Percentiles rank a stretch among this genome's conserved stretches.
These are phyloP conservation scores for Trichophyton schoenleinii DNA, from an alignment of 2,329 filamentous ascomycete genomes.

Conservation along the genomic window DNA sequence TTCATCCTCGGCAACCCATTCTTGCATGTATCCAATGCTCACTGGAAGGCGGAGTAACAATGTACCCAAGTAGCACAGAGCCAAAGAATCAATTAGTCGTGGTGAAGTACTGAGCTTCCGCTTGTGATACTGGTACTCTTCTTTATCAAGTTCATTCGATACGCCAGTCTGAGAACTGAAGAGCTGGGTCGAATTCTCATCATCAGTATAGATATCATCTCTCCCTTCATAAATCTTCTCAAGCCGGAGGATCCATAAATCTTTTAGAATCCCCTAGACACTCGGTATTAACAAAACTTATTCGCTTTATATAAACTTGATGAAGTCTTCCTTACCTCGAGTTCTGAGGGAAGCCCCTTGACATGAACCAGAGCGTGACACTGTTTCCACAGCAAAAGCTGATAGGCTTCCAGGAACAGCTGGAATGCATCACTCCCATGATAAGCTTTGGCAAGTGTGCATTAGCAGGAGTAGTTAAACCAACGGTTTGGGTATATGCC, in stretches of 20 bases:
- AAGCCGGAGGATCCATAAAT: slow-evolving; percentile 72
- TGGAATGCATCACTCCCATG: slow-evolving; percentile 57
- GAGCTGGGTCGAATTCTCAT: slow-evolving; percentile 32
- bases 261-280: slow-evolving; percentile 53
- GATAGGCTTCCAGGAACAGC: slow-evolving; percentile 71
- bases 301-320: neutral
- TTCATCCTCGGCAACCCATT: slow-evolving; percentile 54
- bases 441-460: slow-evolving; percentile 27
- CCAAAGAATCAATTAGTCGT: slow-evolving; percentile 60
- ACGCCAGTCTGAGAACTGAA: slow-evolving; percentile 48
- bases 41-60: slow-evolving; percentile 64
- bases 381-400: slow-evolving; percentile 75
- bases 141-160: slow-evolving; percentile 33
- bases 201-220: slow-evolving; percentile 25
- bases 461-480: neutral
- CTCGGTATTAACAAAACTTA: slow-evolving; percentile 2
- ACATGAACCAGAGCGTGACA: slow-evolving; percentile 57
- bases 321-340: slow-evolving; percentile 45
- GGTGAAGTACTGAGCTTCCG: slow-evolving; percentile 39
- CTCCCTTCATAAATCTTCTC: slow-evolving; percentile 41
- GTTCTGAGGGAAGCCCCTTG: slow-evolving; percentile 54
- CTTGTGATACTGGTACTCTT: slow-evolving; percentile 24
- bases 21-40: slow-evolving; percentile 57
- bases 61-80: slow-evolving; percentile 66
- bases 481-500: slow-evolving; percentile 12